Percentiles rank a stretch among this genome's conserved stretches.
Evolutionary conservation across 495 filamentous ascomycete species (phyloP).

Genomic region (Daldinia concentrica): DNA sequence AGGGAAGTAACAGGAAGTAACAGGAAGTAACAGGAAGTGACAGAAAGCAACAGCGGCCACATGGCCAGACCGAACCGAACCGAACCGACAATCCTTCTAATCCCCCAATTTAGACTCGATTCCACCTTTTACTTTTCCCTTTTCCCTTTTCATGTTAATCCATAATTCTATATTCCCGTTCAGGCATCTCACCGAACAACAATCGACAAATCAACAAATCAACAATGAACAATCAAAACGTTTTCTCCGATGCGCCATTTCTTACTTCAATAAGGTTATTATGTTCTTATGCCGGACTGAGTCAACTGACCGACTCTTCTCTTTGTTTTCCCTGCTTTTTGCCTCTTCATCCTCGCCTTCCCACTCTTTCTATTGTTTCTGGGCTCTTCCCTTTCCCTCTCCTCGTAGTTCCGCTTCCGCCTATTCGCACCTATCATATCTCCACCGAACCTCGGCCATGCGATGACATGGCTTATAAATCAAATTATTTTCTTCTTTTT

Average conservation of each 20-base stretch:
- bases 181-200: background rate
- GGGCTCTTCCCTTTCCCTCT: constrained; percentile 16
- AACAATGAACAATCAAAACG: background rate
- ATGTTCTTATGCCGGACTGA: constrained; percentile 17
- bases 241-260: constrained; percentile 34
- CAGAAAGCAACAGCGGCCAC: background rate
- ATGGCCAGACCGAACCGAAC: background rate
- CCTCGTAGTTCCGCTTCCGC: constrained; percentile 33
- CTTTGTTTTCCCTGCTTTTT: constrained; percentile 14
- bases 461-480: constrained; percentile 36
- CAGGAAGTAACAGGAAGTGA: background rate
- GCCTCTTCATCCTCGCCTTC: constrained; percentile 5
- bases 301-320: constrained; percentile 29
- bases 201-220: background rate
- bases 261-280: constrained; percentile 10
- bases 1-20: too few relatives aligned
- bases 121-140: background rate
- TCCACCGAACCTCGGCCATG: constrained; percentile 31
- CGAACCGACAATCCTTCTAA: background rate
- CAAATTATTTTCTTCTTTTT: constrained; percentile 13
- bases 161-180: background rate
- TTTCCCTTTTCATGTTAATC: background rate
- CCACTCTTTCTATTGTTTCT: constrained; percentile 21
- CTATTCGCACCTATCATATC: constrained; percentile 33
- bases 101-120: background rate